Base-by-base conservation (phyloP, 192 early-diverging fungal species). In the Spizellomyces sp. region DNA sequence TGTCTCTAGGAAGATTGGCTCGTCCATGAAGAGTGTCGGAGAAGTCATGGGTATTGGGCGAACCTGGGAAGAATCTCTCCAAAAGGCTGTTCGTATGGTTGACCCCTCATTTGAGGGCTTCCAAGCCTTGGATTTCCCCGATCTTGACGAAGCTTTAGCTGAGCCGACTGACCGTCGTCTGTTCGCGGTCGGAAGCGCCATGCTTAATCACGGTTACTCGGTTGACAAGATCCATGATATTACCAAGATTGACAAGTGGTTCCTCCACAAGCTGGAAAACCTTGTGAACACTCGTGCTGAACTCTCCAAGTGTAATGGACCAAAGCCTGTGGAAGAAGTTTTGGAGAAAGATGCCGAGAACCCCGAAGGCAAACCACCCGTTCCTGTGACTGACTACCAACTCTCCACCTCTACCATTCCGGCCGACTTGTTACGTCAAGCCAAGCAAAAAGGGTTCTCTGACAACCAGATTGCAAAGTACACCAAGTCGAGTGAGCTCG, bases 11-110 rank as follows among this genome's bases (percentile, higher is more conserved):
- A 87, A 93, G 56, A 86, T 95, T 58, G 93, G 93, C 14, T 91
- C 89, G 21, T 86, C 89, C 50, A 98, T 98, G 95, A 99, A 99
- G 81, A 90, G 87, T 69, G 96, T 99, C 4, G 96, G 96, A 64
- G 96, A 99, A 74, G 95, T 99, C 62, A 99, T 99, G 96, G 94
- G 94, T 5, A 96, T 99, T 77, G 96, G 95, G 17, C 88, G 96
- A 59, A 96, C 94, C 0, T 99, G 94, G 67, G 96, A 99, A 80
- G 96, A 99, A 81, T 88, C 86, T 45, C 78, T 99, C 71, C 96
- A 99, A 76, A 99, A 99, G 84, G 94, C 94, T 45, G 89, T 98
- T 74, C 94, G 96, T 57, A 90, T 91, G 77, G 93, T 94, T n/a
- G 96, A 98, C 68, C 93, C 92, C 36, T 80, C 86, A n/a, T 98